phyloP scores from a whole-genome alignment of 306 rosid species.

The Albizia julibrissin region DNA sequence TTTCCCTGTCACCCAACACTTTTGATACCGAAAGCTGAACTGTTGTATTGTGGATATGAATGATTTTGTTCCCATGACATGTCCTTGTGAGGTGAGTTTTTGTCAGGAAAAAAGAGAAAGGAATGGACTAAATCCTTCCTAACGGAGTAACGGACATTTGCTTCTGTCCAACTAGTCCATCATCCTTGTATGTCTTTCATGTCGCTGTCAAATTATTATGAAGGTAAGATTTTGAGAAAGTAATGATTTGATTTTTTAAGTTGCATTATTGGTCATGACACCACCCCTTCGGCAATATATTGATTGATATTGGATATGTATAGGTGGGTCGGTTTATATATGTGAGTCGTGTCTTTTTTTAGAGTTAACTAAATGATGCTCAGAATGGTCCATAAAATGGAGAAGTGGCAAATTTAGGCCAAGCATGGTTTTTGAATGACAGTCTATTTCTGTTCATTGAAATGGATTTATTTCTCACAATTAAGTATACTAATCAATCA shows the following conservation, averaged over 20 bases:
- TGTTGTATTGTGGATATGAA: constrained; percentile 29
- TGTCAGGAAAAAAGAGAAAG: constrained; percentile 34
- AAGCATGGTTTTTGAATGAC: background rate
- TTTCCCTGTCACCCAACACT: constrained; percentile 13
- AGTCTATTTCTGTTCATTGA: background rate
- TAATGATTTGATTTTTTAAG: constrained; percentile 21
- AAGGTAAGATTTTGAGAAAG: constrained; percentile 25
- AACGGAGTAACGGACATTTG: constrained; percentile 38
- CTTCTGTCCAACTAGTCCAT: constrained; percentile 42
- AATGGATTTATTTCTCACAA: background rate
- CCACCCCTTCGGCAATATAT: constrained; percentile 36
- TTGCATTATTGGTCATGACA: constrained; percentile 33
- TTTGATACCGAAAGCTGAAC: constrained; percentile 1
- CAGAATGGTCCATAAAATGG: background rate
- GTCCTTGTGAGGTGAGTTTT: constrained; percentile 26
- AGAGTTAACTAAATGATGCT: background rate
- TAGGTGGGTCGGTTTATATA: constrained; percentile 20
- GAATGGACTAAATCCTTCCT: constrained; percentile 39
- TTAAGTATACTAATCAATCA: background rate
- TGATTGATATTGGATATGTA: constrained; percentile 19
- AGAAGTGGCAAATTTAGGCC: background rate
- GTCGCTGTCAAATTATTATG: constrained; percentile 41
- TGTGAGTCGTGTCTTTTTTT: background rate
- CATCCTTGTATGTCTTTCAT: constrained; percentile 32
- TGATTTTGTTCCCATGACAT: constrained; percentile 29